Conservation (phyloP, 2,329 filamentous ascomycete species). For the Amylocarpus encephaloides region DNA sequence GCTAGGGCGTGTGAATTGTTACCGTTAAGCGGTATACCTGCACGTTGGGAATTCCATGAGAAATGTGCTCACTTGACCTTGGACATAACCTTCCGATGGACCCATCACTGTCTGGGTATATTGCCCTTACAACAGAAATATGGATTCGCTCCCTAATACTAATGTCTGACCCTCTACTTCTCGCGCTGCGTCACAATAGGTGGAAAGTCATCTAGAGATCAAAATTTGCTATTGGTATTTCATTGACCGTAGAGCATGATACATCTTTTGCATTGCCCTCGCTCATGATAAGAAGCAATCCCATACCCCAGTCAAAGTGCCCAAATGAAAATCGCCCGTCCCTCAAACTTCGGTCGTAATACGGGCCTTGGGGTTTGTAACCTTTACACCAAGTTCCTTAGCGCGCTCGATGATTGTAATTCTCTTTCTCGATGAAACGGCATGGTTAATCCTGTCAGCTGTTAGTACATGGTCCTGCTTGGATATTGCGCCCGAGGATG, state of each 20-base stretch:
- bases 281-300: slow-evolving; percentile 30
- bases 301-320: slow-evolving; percentile 30
- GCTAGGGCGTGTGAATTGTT: no score
- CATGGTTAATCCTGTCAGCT: slow-evolving; percentile 77
- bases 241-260: slow-evolving; percentile 32
- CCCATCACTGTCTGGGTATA: no score
- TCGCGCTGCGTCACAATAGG: no score
- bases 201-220: background rate
- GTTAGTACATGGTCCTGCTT: slow-evolving; percentile 32
- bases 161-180: no score
- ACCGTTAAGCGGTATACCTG: no score
- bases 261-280: slow-evolving; percentile 28
- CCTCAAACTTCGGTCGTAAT: slow-evolving; percentile 86
- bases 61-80: no score
- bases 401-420: slow-evolving; percentile 96
- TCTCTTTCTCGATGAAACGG: slow-evolving; percentile 97
- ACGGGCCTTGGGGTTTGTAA: slow-evolving; percentile 98
- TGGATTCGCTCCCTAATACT: no score
- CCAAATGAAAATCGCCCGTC: slow-evolving; percentile 27
- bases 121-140: no score
- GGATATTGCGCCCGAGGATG: background rate
- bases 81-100: no score
- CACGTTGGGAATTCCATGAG: no score
- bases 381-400: slow-evolving; percentile 98
- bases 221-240: slow-evolving; percentile 20